Percentiles rank a stretch among this genome's conserved stretches.
Evolutionary conservation across 2,329 filamentous ascomycete genomes (phyloP).

Genomic region (Alternaria conjuncta): DNA sequence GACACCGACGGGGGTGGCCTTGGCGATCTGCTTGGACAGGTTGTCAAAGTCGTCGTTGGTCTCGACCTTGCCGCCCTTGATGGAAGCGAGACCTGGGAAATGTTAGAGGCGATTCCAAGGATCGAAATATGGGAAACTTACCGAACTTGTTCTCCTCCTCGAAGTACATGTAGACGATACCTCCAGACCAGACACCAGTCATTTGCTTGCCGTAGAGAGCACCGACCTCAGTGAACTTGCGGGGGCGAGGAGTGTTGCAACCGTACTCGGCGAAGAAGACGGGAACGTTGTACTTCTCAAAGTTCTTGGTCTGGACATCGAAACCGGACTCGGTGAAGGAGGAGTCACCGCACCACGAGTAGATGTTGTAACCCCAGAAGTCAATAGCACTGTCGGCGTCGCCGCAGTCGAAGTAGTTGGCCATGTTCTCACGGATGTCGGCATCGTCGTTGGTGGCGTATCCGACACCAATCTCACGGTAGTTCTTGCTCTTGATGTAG

Average conservation of each 20-base stretch:
- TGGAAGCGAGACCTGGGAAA: constrained; percentile 66
- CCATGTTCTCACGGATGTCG: constrained; percentile 79
- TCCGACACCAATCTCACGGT: constrained; percentile 83
- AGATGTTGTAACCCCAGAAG: constrained; percentile 99
- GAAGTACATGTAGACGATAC: constrained; percentile 99
- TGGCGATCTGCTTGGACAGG: constrained; percentile 71
- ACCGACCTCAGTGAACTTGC: constrained; percentile 83
- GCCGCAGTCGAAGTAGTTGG: constrained; percentile 95
- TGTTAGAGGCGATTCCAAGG: constrained; percentile 9
- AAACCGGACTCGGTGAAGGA: constrained; percentile 79
- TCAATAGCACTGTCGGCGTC: constrained; percentile 71
- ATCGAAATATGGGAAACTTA: constrained; percentile 45
- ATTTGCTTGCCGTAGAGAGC: constrained; percentile 82
- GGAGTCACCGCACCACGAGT: constrained; percentile 96
- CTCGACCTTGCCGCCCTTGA: constrained; percentile 63
- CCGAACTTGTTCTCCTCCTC: constrained; percentile 90
- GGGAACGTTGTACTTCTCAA: constrained; percentile 86
- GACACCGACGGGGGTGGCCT: constrained; percentile 70
- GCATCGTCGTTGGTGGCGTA: constrained; percentile 96
- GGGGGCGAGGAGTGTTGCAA: constrained; percentile 77
- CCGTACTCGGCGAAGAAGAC: constrained; percentile 99
- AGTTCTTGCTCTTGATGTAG: constrained; percentile 82
- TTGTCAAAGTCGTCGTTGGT: constrained; percentile 67
- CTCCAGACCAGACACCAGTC: constrained; percentile 88
- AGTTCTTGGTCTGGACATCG: constrained; percentile 82